phyloP scores from a whole-genome alignment of 78 protist genomes.

The Dictyostelium capitatum region DNA sequence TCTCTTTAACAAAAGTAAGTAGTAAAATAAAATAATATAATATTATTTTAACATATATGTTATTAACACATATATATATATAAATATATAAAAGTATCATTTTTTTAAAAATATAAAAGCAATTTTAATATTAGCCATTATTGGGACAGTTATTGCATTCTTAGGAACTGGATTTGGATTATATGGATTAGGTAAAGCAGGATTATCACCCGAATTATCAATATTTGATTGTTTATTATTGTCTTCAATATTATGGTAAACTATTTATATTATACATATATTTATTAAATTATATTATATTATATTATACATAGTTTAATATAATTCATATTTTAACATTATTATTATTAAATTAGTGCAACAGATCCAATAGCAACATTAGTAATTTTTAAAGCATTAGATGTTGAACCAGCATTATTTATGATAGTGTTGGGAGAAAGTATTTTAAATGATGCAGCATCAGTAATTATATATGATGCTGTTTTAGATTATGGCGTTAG shows the following conservation, averaged over 20 bases:
- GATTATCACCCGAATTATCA: conserved; percentile 3
- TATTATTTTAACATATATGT: too few relatives aligned
- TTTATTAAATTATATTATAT: too few relatives aligned
- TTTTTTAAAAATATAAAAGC: conserved; percentile 90
- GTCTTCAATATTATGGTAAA: not conserved
- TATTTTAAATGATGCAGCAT: conserved; percentile 95
- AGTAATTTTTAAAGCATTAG: conserved; percentile 87
- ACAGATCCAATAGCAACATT: conserved; percentile 97
- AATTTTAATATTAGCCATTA: conserved; percentile 87
- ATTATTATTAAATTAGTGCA: conserved; percentile 48
- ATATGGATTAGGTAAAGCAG: conserved; percentile 21
- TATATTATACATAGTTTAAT: too few relatives aligned
- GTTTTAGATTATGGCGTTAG: not conserved
- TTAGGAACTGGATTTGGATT: conserved; percentile 34
- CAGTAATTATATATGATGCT: conserved; percentile 85
- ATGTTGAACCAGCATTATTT: conserved; percentile 89
- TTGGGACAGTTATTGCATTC: conserved; percentile 93
- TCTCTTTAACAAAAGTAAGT: conserved; percentile 49
- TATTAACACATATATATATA: not conserved
- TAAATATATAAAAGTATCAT: conserved; percentile 29
- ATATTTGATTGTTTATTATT: not conserved
- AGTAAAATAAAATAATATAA: not conserved
- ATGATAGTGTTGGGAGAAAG: conserved; percentile 94
- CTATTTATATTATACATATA: too few relatives aligned
- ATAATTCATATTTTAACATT: too few relatives aligned